Evolutionary conservation across 2,329 filamentous ascomycete species (phyloP).

Genomic region (Arachnomyces sp.): DNA sequence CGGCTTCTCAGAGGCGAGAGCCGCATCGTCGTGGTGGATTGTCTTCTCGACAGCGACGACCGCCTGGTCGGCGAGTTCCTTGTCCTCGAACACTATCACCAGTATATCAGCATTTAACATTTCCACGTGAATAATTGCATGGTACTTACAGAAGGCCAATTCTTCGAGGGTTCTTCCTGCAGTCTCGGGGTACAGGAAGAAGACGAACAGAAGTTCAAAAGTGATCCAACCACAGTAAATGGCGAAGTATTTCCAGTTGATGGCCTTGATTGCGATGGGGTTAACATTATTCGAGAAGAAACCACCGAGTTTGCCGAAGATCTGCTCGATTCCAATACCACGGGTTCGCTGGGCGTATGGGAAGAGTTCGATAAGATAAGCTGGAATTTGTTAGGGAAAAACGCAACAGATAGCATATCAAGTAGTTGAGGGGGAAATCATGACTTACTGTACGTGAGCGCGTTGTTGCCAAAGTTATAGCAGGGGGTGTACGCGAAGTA

Average conservation of each 20-base stretch:
- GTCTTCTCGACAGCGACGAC: slow-evolving; percentile 30
- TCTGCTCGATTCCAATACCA: slow-evolving; percentile 51
- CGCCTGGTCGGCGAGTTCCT: slow-evolving; percentile 26
- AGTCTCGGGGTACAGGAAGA: slow-evolving; percentile 40
- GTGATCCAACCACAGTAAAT: slow-evolving; percentile 37
- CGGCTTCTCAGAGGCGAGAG: slow-evolving; percentile 1
- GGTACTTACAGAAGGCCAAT: slow-evolving; percentile 36
- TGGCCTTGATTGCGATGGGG: slow-evolving; percentile 37
- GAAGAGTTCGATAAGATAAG: slow-evolving; percentile 51
- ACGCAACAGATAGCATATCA: too few relatives aligned
- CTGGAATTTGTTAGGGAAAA: slow-evolving; percentile 2
- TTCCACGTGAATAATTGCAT: slow-evolving; percentile 11
- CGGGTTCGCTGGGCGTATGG: slow-evolving; percentile 50
- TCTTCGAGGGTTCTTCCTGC: slow-evolving; percentile 36
- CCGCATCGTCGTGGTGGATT: slow-evolving; percentile 18
- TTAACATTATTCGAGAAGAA: slow-evolving; percentile 45
- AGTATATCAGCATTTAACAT: not conserved
- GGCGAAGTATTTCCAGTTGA: slow-evolving; percentile 38
- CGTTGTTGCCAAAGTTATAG: slow-evolving; percentile 61
- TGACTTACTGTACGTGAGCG: slow-evolving; percentile 48
- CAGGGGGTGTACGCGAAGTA: slow-evolving; percentile 52
- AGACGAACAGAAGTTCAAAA: slow-evolving; percentile 36
- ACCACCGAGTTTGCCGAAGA: slow-evolving; percentile 43
- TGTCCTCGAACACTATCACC: slow-evolving; percentile 31
- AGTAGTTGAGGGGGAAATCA: slow-evolving; percentile 14